These are phyloP conservation scores for Kodamaea sp. DNA, from an alignment of 1,139 yeast genomes.

Conservation along the genomic window DNA sequence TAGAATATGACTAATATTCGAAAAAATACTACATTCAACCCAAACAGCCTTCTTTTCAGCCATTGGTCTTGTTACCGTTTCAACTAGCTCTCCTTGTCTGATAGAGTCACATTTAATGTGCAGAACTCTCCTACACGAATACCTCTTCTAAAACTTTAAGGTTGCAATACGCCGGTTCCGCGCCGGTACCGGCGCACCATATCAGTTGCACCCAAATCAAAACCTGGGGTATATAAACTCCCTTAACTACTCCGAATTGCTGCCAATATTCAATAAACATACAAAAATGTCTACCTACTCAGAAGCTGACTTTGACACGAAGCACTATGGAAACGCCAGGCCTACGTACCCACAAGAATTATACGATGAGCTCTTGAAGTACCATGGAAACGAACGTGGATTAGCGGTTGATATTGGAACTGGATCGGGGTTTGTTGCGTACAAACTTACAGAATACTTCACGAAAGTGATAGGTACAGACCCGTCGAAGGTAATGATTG, in stretches of 20 bases:
- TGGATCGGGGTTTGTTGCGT: constrained; percentile 82
- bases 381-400: constrained; percentile 26
- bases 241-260: no score
- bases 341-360: constrained; percentile 39
- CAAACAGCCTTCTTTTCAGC: no score
- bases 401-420: constrained; percentile 68
- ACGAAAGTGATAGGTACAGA: constrained; percentile 66
- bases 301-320: constrained; percentile 32
- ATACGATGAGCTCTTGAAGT: constrained; percentile 31
- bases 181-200: constrained; percentile 10
- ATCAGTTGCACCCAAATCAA: background rate
- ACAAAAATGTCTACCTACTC: constrained; percentile 42
- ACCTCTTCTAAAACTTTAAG: no score
- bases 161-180: background rate
- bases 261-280: background rate
- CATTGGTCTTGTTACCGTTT: no score
- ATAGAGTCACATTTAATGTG: no score
- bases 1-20: no score
- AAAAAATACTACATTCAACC: no score
- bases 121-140: no score
- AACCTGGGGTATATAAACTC: no score
- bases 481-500: constrained; percentile 64
- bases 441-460: constrained; percentile 49
- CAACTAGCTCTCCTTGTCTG: no score
- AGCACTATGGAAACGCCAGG: constrained; percentile 39